These are phyloP conservation scores for Daldinia childiae DNA, from an alignment of 495 filamentous ascomycete genomes.

Conservation along the genomic window DNA sequence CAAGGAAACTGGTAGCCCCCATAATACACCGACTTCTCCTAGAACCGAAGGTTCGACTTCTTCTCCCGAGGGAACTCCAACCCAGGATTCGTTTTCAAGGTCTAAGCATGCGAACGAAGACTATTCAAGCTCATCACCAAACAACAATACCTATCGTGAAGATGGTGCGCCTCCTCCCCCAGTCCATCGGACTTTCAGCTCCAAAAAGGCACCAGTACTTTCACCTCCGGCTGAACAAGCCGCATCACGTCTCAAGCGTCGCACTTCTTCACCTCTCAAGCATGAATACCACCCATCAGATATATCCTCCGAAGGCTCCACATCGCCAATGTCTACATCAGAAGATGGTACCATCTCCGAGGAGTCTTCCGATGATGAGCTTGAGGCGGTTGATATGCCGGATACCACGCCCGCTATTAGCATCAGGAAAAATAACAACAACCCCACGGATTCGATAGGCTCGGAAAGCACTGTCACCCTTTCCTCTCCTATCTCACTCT, in stretches of 20 bases:
- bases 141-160: slow-evolving; percentile 50
- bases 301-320: slow-evolving; percentile 57
- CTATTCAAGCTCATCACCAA: slow-evolving; percentile 50
- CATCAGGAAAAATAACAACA: slow-evolving; percentile 48
- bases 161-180: slow-evolving; percentile 62
- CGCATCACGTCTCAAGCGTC: slow-evolving; percentile 63
- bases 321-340: slow-evolving; percentile 58
- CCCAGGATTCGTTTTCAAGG: slow-evolving; percentile 41
- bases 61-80: slow-evolving; percentile 45
- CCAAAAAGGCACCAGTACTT: slow-evolving; percentile 55
- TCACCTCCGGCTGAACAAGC: slow-evolving; percentile 60
- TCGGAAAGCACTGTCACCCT: slow-evolving; percentile 60
- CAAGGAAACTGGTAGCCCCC: slow-evolving; percentile 25
- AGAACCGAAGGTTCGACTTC: slow-evolving; percentile 30
- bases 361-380: slow-evolving; percentile 60
- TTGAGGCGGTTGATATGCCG: slow-evolving; percentile 61
- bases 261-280: slow-evolving; percentile 93
- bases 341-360: slow-evolving; percentile 55
- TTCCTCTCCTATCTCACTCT: slow-evolving; percentile 79
- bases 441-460: slow-evolving; percentile 43
- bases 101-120: slow-evolving; percentile 19
- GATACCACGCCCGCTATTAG: slow-evolving; percentile 61
- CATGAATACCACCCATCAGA: slow-evolving; percentile 97
- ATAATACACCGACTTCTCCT: slow-evolving; percentile 38
- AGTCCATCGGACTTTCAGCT: slow-evolving; percentile 57